phyloP scores from a whole-genome alignment of 768 basidiomycete genomes.

The Suillus luteus region DNA sequence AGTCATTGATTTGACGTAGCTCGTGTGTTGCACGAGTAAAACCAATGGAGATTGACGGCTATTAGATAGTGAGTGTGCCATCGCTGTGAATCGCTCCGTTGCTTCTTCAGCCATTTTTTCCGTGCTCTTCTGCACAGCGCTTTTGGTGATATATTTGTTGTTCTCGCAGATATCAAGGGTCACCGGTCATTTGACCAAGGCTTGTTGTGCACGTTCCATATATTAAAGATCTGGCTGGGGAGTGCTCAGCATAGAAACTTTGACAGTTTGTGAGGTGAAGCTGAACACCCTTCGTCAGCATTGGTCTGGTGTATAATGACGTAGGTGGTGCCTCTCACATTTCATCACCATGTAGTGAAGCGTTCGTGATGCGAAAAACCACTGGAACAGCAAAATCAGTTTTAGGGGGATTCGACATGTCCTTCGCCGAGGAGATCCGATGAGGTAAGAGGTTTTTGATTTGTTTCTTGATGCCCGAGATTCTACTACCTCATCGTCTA shows the following conservation, averaged over 20 bases:
- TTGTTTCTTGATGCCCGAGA: neutral
- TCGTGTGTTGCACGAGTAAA: neutral
- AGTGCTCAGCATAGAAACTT: neutral
- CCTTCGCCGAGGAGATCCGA: neutral
- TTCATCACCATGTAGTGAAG: neutral
- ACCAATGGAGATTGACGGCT: neutral
- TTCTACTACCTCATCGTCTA: neutral
- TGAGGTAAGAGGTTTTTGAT: neutral
- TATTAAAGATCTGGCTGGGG: neutral
- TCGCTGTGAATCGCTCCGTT: neutral
- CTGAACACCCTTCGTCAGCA: neutral
- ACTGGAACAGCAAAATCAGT: neutral
- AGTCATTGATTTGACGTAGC: slow-evolving; percentile 33
- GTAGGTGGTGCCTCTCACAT: neutral
- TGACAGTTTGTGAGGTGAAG: neutral
- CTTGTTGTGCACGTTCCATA: slow-evolving; percentile 1
- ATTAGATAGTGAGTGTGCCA: neutral
- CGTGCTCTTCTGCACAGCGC: neutral
- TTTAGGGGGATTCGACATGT: neutral
- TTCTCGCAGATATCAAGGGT: neutral
- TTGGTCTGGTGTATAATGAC: neutral
- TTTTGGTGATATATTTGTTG: neutral
- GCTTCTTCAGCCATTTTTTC: neutral
- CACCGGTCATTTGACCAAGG: neutral
- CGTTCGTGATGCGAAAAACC: neutral